Evolutionary conservation across 2,329 filamentous ascomycete genomes (phyloP).

Genomic region (Xylariaceae sp.): DNA sequence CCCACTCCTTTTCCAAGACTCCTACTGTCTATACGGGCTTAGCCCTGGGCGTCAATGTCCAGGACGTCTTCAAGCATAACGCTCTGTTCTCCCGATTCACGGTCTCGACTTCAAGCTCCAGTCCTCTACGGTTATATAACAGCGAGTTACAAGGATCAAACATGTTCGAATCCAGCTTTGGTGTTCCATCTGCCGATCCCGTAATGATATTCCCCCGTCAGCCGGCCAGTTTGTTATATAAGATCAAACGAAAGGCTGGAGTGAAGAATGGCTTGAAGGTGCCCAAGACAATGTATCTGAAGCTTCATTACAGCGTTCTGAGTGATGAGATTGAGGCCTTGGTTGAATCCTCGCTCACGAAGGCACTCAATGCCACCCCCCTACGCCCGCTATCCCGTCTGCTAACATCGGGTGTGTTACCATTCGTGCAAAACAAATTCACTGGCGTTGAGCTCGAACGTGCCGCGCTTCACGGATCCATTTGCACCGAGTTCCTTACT

Average conservation of each 20-base stretch:
- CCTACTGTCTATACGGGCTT: slow-evolving; percentile 66
- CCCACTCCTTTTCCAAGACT: slow-evolving; percentile 58
- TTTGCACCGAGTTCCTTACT: slow-evolving; percentile 46
- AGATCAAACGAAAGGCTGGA: slow-evolving; percentile 55
- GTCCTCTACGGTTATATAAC: slow-evolving; percentile 68
- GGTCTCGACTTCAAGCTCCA: slow-evolving; percentile 71
- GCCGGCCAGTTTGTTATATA: slow-evolving; percentile 75
- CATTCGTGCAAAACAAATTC: slow-evolving; percentile 41
- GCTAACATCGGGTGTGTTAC: slow-evolving; percentile 40
- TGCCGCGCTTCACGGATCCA: slow-evolving; percentile 47
- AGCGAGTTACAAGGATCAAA: slow-evolving; percentile 67
- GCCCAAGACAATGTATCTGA: slow-evolving; percentile 56
- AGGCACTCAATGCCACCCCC: slow-evolving; percentile 36
- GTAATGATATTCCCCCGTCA: slow-evolving; percentile 73
- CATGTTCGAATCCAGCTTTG: slow-evolving; percentile 60
- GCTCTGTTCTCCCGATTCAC: slow-evolving; percentile 85
- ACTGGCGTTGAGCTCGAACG: slow-evolving; percentile 52
- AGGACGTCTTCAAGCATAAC: slow-evolving; percentile 85
- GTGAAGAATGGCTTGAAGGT: slow-evolving; percentile 33
- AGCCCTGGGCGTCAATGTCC: slow-evolving; percentile 89
- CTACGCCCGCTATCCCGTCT: slow-evolving; percentile 45
- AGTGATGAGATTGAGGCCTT: slow-evolving; percentile 63
- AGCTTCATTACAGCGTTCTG: slow-evolving; percentile 69
- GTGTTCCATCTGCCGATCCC: slow-evolving; percentile 45
- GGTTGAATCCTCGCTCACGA: slow-evolving; percentile 40